phyloP scores from a whole-genome alignment of 352 stramenopile genomes.

The Globisporangium spiculum region DNA sequence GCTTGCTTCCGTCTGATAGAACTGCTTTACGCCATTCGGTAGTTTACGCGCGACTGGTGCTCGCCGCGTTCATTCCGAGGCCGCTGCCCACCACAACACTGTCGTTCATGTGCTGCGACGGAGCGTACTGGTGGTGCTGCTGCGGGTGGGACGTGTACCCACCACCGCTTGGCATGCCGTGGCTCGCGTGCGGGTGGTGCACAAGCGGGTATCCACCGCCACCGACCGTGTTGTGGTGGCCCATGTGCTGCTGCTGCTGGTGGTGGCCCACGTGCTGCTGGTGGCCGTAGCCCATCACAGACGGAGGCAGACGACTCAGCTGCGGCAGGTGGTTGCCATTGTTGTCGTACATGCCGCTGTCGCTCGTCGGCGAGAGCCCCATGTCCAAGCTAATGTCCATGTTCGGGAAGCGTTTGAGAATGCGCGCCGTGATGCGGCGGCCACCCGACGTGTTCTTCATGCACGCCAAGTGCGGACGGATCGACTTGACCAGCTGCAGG shows the following conservation, averaged over 20 bases:
- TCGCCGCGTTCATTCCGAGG: constrained; percentile 39
- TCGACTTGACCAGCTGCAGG: constrained; percentile 92
- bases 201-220: constrained; percentile 5
- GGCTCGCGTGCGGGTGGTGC: constrained; percentile 4
- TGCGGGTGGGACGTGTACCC: constrained; percentile 26
- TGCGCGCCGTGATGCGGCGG: constrained; percentile 93
- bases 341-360: constrained; percentile 33
- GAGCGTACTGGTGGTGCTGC: constrained; percentile 35
- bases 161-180: neutral
- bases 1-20: neutral
- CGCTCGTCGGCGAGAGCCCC: constrained; percentile 29
- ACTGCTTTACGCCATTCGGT: neutral
- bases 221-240: constrained; percentile 1
- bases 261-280: constrained; percentile 7
- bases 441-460: constrained; percentile 96
- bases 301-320: constrained; percentile 11
- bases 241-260: constrained; percentile 1
- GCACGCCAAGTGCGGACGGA: constrained; percentile 92
- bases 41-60: constrained; percentile 41
- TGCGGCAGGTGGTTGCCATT: constrained; percentile 13
- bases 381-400: constrained; percentile 88
- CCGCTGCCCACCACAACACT: constrained; percentile 23
- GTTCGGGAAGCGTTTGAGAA: constrained; percentile 96
- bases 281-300: constrained; percentile 10
- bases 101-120: constrained; percentile 40